phyloP scores from a whole-genome alignment of 208 protist species.

The Leishmania arabica region DNA sequence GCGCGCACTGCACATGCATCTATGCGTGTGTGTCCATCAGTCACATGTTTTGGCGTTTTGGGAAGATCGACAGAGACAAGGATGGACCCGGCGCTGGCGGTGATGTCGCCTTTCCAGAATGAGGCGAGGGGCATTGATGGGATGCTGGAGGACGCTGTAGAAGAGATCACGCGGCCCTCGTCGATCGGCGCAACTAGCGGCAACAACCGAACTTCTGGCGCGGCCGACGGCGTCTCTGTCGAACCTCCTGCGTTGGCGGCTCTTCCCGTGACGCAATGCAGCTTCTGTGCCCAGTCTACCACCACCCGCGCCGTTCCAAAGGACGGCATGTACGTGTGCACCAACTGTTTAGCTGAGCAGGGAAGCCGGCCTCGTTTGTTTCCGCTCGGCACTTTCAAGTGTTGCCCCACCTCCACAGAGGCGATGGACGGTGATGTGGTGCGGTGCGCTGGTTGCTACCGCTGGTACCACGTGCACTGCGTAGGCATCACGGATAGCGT shows the following conservation, averaged over 20 bases:
- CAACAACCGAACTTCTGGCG: background rate
- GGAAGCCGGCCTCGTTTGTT: slow-evolving; percentile 31
- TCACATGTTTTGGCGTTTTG: background rate
- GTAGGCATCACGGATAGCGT: slow-evolving; percentile 53
- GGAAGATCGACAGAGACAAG: background rate
- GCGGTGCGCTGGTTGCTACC: slow-evolving; percentile 60
- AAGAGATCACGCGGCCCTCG: slow-evolving; percentile 34
- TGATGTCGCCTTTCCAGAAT: slow-evolving; percentile 76
- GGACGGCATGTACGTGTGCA: slow-evolving; percentile 74
- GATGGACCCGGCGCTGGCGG: slow-evolving; percentile 77
- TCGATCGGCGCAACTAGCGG: background rate
- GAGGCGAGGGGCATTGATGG: slow-evolving; percentile 52
- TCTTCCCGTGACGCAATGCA: slow-evolving; percentile 35
- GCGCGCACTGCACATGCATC: background rate
- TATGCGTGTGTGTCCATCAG: background rate
- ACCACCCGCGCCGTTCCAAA: slow-evolving; percentile 45
- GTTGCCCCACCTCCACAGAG: slow-evolving; percentile 76
- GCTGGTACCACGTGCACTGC: slow-evolving; percentile 83
- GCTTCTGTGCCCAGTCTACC: slow-evolving; percentile 38
- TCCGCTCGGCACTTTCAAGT: slow-evolving; percentile 79
- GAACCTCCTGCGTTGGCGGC: background rate
- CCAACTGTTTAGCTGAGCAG: slow-evolving; percentile 41
- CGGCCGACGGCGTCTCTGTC: background rate
- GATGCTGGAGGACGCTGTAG: slow-evolving; percentile 55
- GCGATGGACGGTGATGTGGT: slow-evolving; percentile 70